Percentiles rank a stretch among this genome's conserved stretches.
These are phyloP conservation scores for Yarrowia porcina DNA, from an alignment of 805 yeast species.

Conservation along the genomic window DNA sequence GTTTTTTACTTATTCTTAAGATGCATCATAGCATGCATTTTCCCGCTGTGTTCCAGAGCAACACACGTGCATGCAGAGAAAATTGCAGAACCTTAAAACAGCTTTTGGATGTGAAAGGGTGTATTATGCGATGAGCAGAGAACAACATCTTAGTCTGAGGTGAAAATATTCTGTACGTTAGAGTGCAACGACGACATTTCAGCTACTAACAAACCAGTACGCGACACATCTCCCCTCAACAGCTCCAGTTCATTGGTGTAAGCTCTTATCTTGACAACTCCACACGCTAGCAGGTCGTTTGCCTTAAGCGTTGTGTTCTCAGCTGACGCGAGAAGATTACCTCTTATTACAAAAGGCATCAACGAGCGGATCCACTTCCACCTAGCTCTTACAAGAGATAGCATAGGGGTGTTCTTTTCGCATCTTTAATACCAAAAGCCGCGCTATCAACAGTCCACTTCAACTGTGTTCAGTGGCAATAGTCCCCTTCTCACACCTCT, in stretches of 20 bases:
- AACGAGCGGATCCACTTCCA: no score
- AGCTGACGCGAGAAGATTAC: background rate
- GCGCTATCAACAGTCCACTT: no score
- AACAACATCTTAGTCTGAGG: background rate
- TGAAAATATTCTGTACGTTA: background rate
- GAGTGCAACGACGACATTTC: background rate
- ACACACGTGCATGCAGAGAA: slow-evolving; percentile 17
- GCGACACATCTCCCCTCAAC: background rate
- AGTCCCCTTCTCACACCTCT: no score
- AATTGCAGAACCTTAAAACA: background rate
- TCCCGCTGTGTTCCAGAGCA: slow-evolving; percentile 23
- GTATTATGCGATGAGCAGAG: slow-evolving; percentile 2
- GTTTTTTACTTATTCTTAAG: no score
- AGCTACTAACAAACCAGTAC: background rate
- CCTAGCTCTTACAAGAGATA: background rate
- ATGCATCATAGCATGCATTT: no score
- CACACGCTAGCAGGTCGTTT: background rate
- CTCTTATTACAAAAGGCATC: background rate
- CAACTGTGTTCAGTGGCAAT: no score
- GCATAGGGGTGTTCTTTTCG: no score
- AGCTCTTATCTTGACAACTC: background rate
- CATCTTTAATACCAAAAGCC: no score
- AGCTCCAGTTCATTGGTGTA: background rate
- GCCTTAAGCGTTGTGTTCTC: background rate
- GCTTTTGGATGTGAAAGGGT: background rate